phyloP scores from a whole-genome alignment of 164 flowering plant genomes.

The Magnolia kwangsiensis region DNA sequence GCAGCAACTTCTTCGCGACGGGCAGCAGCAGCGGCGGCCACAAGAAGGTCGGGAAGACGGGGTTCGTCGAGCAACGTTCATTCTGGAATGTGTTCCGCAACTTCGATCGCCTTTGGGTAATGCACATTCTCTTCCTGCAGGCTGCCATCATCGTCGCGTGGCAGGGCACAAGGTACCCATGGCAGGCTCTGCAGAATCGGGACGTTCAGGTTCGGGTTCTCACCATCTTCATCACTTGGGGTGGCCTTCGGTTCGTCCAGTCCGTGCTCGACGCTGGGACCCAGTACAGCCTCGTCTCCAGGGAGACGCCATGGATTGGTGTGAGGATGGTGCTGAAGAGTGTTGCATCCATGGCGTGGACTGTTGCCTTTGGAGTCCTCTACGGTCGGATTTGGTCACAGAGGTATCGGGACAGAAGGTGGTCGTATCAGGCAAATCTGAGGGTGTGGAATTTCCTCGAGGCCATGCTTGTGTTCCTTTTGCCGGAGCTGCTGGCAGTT shows the following conservation, averaged over 20 bases:
- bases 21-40: background rate
- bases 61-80: conserved; percentile 91
- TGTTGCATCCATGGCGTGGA: conserved; percentile 61
- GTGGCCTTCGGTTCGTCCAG: conserved; percentile 61
- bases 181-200: conserved; percentile 52
- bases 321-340: conserved; percentile 81
- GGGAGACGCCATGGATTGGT: conserved; percentile 55
- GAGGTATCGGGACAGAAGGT: conserved; percentile 48
- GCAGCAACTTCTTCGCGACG: conserved; percentile 42
- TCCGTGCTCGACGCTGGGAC: conserved; percentile 86
- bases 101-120: conserved; percentile 84
- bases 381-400: conserved; percentile 73
- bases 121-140: conserved; percentile 68
- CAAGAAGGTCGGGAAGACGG: conserved; percentile 72
- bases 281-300: conserved; percentile 79
- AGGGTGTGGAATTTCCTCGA: conserved; percentile 53
- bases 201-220: conserved; percentile 73
- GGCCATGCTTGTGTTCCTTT: conserved; percentile 51
- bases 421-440: conserved; percentile 56
- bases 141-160: conserved; percentile 76
- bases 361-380: conserved; percentile 56
- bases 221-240: conserved; percentile 83
- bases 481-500: conserved; percentile 75
- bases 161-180: conserved; percentile 45
- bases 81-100: conserved; percentile 91